phyloP scores from a whole-genome alignment of 2,329 filamentous ascomycete genomes.

The Clonostachys solani region DNA sequence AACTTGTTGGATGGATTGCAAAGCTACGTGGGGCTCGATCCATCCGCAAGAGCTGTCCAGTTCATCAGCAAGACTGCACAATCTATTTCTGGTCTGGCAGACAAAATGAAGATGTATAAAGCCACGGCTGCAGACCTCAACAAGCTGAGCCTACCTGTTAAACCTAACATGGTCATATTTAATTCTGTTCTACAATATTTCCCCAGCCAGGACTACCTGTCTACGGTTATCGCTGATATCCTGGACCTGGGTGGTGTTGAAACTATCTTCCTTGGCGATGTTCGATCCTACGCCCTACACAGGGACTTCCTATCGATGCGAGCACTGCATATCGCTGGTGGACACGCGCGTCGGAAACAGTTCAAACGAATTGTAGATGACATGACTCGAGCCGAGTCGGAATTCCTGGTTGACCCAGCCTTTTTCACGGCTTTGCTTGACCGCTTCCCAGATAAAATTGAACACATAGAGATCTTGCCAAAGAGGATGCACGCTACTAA shows the following conservation, averaged over 20 bases:
- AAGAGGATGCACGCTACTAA: conserved; percentile 16
- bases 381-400: conserved; percentile 7
- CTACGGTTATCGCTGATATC: conserved; percentile 2
- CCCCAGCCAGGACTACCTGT: conserved; percentile 6
- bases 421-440: conserved; percentile 11
- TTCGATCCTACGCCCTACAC: conserved; percentile 8
- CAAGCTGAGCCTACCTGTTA: conserved; percentile 5
- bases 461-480: conserved; percentile 15
- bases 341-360: conserved; percentile 1
- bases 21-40: conserved; percentile 20
- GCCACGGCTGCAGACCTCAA: conserved; percentile 12
- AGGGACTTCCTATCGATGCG: not conserved
- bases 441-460: conserved; percentile 7
- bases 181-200: conserved; percentile 12
- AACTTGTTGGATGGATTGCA: conserved; percentile 6
- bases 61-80: conserved; percentile 10
- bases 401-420: conserved; percentile 14
- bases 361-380: not conserved
- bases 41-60: conserved; percentile 9
- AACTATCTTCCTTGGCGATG: conserved; percentile 10
- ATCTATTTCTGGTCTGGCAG: conserved; percentile 2
- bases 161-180: conserved; percentile 1
- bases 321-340: not conserved
- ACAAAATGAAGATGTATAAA: conserved; percentile 8
- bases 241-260: conserved; percentile 1